Base-by-base conservation (phyloP, 2,329 filamentous ascomycete species). In the Claviceps sp. region DNA sequence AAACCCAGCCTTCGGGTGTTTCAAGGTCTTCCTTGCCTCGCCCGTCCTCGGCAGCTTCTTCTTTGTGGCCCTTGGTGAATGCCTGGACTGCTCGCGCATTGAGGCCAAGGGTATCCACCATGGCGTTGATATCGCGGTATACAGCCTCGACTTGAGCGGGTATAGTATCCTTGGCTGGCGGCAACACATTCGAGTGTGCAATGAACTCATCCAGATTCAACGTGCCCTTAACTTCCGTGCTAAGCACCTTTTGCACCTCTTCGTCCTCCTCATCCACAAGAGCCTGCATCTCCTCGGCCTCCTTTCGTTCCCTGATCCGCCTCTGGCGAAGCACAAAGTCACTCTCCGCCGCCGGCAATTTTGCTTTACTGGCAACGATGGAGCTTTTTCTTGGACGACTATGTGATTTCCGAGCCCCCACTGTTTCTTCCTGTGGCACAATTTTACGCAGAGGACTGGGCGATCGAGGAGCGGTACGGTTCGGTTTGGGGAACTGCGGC, bases 41-140 rank as follows among this genome's bases (percentile, higher is more conserved):
- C 22, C 74, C 76, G 9, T 70, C 68, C 38, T 79, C 70, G 50
- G 76, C 72, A 48, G 72, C 67, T 43, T 73, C 67, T 48, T 81
- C 71, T 11, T 73, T 73, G 58, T 94, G 86, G 7, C 84, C 87
- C 52, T 78, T 74, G 44, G 90, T 74, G 57, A 84, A 85, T 11
- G 72, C 72, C 47, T 75, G 73, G 40, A 91, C 78, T 5, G 86
- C 81, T 16, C 78, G 73, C 11, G 74, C 81, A 63, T 97, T 97
- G 48, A 96, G 77, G 9, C 91, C 91, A 42, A 97, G 72, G 0
- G 87, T 91, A 60, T 96, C 88, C 44, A 98, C 83, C 93, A 97
- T 98, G 13, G 86, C 86, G 65, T 93, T 91, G 63, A 91, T 86
- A 60, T 91, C 87, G 45, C 85, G 78, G 64, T 87, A 93, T 1